Evolutionary conservation across 176 grass and related monocot species (phyloP), one percentile per base, ranked within the genome.

Genomic region (Avena insularis): DNA sequence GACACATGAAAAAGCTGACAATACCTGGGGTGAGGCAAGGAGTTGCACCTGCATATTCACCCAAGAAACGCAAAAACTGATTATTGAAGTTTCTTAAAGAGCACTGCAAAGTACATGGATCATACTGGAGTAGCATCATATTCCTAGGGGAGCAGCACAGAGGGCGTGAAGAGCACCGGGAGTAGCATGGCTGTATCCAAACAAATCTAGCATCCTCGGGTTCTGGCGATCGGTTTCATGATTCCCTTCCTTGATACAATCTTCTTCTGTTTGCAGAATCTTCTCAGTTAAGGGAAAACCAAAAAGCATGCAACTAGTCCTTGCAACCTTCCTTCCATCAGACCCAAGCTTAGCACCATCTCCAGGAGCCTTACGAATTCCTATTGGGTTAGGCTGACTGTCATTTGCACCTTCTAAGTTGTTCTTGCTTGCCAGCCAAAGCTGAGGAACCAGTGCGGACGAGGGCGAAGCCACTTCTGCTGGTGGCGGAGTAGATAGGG

Each of bases 201-300:
- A 91, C 82, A 91, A 89, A 19, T 94, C 90, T 47, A 91, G 82
- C 84, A 94, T 82, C 71, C 85, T 71, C 10, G 86, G 86, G 71
- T 88, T 88, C 68, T 88, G 90, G 64, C 78, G 72, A 16, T 86
- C 90, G 25, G 73, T 21, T 36, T 92, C 93, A 77, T 89, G 80
- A 27, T 23, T 85, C 71, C 45, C 87, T 71, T 95, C 85, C 40
- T 89, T 88, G 86, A 62, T 85, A 57, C 77, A 63, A 16, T 79
- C 87, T 49, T 94, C 81, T 71, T 91, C 89, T 78, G 89, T 67
- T 79, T 83, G 85, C 33, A 88, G 49, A 50, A 94, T 89, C 83
- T 87, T 99, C 59, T 99, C 91, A 12, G 83, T 97, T 48, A 99
- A 85, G 68, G 94, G 88, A 77, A 99, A 99, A 75, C 97, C 97